These are phyloP conservation scores for Puccinia hordei DNA, from an alignment of 1,284 basidiomycete genomes.

Conservation along the genomic window DNA sequence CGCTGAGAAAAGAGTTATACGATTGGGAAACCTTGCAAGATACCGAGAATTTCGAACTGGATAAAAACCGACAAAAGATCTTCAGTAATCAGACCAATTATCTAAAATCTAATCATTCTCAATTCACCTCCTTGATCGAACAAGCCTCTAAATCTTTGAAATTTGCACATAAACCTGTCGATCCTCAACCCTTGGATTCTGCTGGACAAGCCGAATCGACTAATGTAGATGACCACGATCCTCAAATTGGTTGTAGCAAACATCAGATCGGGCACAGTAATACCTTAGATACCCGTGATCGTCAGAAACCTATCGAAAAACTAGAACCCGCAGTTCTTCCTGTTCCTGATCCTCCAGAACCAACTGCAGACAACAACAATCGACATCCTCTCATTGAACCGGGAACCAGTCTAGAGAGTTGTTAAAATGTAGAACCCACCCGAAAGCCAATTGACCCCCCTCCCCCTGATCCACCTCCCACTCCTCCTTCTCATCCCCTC, in stretches of 20 bases:
- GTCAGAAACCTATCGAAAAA: no score
- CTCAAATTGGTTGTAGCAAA: background rate
- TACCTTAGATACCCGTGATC: background rate
- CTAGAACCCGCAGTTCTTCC: no score
- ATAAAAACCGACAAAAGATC: slow-evolving; percentile 13
- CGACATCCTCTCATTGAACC: no score
- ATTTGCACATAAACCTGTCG: background rate
- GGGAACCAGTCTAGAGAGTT: no score
- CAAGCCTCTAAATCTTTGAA: slow-evolving; percentile 23
- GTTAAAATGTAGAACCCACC: no score
- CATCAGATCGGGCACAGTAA: background rate
- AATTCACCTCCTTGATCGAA: slow-evolving; percentile 18
- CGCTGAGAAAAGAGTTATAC: slow-evolving; percentile 16
- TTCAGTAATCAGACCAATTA: slow-evolving; percentile 12
- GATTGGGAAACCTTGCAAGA: slow-evolving; percentile 48
- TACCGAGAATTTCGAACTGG: slow-evolving; percentile 17
- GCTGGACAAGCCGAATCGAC: background rate
- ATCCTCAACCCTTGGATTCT: background rate
- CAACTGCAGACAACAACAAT: no score
- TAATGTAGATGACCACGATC: background rate
- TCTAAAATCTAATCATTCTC: slow-evolving; percentile 22
- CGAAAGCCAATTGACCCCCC: no score
- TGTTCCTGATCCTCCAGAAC: no score
- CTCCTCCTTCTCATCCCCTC: no score
- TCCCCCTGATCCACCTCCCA: no score